These are phyloP conservation scores for Euphorbia schlechtendalii DNA, from an alignment of 441 rosid genomes.

Conservation along the genomic window DNA sequence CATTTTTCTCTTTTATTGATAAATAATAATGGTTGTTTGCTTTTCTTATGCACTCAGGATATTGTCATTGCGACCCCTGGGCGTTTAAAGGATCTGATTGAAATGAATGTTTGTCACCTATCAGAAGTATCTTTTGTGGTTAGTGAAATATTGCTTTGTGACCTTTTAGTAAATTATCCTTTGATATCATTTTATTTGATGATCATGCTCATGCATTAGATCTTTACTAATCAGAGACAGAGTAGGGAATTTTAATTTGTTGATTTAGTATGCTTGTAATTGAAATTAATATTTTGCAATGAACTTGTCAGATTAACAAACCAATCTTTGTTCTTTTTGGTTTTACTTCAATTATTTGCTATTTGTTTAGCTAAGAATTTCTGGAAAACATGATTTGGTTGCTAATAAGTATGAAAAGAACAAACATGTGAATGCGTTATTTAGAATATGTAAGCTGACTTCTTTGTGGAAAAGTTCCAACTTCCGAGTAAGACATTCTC, in stretches of 20 bases:
- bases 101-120: conserved; percentile 63
- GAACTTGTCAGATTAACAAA: too few species aligned
- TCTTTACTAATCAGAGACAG: neutral
- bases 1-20: neutral
- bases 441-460: neutral
- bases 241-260: neutral
- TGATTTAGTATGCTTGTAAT: too few species aligned
- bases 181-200: conserved; percentile 1
- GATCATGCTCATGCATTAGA: neutral
- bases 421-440: neutral
- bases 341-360: neutral
- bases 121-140: conserved; percentile 80
- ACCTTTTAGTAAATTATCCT: neutral
- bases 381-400: neutral
- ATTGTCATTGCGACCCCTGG: conserved; percentile 92
- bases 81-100: conserved; percentile 82
- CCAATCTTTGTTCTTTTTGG: neutral
- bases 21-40: neutral
- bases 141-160: conserved; percentile 30
- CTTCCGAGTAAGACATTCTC: neutral
- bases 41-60: conserved; percentile 38
- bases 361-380: neutral
- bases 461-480: neutral
- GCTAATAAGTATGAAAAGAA: neutral
- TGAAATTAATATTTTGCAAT: too few species aligned